phyloP scores from a whole-genome alignment of 164 flowering plant genomes.

The Vitis amurensis region DNA sequence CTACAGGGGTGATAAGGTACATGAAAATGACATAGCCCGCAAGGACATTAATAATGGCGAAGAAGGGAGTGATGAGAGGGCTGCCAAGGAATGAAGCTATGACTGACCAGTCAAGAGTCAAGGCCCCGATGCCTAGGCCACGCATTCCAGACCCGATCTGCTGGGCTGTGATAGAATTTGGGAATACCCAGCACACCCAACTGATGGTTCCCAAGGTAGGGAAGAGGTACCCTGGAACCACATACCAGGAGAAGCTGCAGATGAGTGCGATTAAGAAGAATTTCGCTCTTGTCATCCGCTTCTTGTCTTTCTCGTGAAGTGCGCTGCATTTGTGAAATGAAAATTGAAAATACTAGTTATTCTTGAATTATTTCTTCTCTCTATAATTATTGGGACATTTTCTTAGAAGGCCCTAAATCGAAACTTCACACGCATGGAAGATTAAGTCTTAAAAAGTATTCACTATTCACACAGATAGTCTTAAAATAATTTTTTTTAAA shows the following conservation, averaged over 20 bases:
- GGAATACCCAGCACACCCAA: slow-evolving; percentile 50
- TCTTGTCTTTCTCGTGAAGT: slow-evolving; percentile 32
- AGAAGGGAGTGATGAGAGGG: slow-evolving; percentile 56
- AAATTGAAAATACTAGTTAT: background rate
- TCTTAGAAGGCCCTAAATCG: no score
- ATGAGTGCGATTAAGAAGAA: slow-evolving; percentile 48
- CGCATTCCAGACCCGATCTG: slow-evolving; percentile 59
- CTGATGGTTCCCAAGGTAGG: slow-evolving; percentile 36
- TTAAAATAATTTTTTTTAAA: no score
- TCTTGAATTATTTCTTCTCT: no score
- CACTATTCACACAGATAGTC: no score
- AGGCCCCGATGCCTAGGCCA: slow-evolving; percentile 58
- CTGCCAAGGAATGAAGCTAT: slow-evolving; percentile 44
- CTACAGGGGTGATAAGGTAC: slow-evolving; percentile 38
- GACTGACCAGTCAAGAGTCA: slow-evolving; percentile 56
- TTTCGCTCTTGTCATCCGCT: slow-evolving; percentile 33
- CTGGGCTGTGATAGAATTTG: slow-evolving; percentile 56
- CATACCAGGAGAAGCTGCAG: slow-evolving; percentile 54
- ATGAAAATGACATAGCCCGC: slow-evolving; percentile 35
- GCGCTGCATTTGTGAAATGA: slow-evolving; percentile 23
- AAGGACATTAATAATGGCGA: slow-evolving; percentile 46
- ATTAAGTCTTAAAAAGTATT: no score
- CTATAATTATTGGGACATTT: no score
- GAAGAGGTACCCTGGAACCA: slow-evolving; percentile 56
- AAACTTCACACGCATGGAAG: no score